Conservation (phyloP, 1,139 yeast species). For the Blastobotrys apis region DNA sequence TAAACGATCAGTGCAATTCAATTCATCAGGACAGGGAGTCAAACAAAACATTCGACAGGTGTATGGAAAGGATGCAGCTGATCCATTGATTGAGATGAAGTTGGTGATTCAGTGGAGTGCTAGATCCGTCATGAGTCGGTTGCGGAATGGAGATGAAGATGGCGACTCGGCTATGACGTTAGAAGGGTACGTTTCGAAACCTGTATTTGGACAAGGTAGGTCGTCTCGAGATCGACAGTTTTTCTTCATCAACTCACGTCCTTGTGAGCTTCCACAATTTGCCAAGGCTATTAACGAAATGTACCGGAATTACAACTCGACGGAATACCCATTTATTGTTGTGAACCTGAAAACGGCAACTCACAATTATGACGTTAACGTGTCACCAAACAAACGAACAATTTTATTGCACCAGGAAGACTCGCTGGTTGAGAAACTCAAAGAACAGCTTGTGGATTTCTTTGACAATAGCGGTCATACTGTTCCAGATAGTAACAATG, state of each 20-base stretch:
- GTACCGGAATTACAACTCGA: slow-evolving; percentile 63
- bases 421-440: slow-evolving; percentile 48
- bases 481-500: slow-evolving; percentile 27
- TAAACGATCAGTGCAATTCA: slow-evolving; percentile 48
- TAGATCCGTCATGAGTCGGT: slow-evolving; percentile 11
- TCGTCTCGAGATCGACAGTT: slow-evolving; percentile 70
- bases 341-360: slow-evolving; percentile 55
- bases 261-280: slow-evolving; percentile 56
- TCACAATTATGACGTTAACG: slow-evolving; percentile 65
- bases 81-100: slow-evolving; percentile 51
- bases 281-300: slow-evolving; percentile 63
- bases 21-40: slow-evolving; percentile 36
- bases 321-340: slow-evolving; percentile 72
- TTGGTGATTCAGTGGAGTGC: slow-evolving; percentile 19
- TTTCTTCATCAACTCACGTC: slow-evolving; percentile 69
- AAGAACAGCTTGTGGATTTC: slow-evolving; percentile 23
- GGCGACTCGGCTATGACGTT: slow-evolving; percentile 10
- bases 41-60: slow-evolving; percentile 59
- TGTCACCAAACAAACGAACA: slow-evolving; percentile 84
- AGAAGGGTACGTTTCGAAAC: slow-evolving; percentile 67
- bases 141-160: slow-evolving; percentile 12
- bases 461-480: slow-evolving; percentile 29
- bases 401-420: slow-evolving; percentile 66
- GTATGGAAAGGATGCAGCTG: slow-evolving; percentile 62
- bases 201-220: slow-evolving; percentile 74